These are phyloP conservation scores for Brasilioporus rufonigricans DNA, from an alignment of 768 basidiomycete species.

Conservation along the genomic window DNA sequence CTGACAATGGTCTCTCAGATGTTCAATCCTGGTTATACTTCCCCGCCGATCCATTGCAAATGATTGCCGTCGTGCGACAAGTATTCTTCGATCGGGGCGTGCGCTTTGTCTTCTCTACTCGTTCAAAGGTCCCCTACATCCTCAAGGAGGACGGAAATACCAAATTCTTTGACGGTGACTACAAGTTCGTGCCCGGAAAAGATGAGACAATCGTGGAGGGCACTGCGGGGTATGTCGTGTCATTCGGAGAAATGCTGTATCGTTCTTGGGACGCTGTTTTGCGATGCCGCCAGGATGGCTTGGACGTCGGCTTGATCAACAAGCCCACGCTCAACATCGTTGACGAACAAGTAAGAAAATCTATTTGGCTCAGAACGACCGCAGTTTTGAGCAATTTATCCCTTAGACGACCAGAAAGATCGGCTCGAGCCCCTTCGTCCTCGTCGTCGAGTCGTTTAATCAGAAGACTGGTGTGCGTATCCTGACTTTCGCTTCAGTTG, in stretches of 20 bases:
- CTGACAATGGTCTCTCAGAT: slow-evolving; percentile 84
- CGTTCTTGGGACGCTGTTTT: slow-evolving; percentile 82
- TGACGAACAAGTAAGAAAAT: slow-evolving; percentile 63
- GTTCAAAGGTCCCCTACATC: slow-evolving; percentile 86
- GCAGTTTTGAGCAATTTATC: not conserved
- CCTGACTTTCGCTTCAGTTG: not conserved
- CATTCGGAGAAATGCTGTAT: slow-evolving; percentile 87
- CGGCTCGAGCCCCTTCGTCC: slow-evolving; percentile 71
- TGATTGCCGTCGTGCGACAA: slow-evolving; percentile 69
- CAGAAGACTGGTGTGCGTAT: slow-evolving; percentile 76
- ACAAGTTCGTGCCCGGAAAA: slow-evolving; percentile 81
- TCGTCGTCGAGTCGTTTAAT: slow-evolving; percentile 84
- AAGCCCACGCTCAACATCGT: slow-evolving; percentile 81
- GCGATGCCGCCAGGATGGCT: slow-evolving; percentile 63
- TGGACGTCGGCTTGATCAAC: slow-evolving; percentile 85
- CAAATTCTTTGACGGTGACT: slow-evolving; percentile 63
- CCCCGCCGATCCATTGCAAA: slow-evolving; percentile 82
- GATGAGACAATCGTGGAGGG: slow-evolving; percentile 82
- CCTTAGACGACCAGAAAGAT: slow-evolving; percentile 61
- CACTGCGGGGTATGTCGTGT: slow-evolving; percentile 76
- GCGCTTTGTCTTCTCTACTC: slow-evolving; percentile 87
- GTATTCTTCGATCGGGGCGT: slow-evolving; percentile 84
- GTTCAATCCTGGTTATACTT: slow-evolving; percentile 81
- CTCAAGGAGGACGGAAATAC: slow-evolving; percentile 70
- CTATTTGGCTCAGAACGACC: not conserved